These are phyloP conservation scores for Aegilops sharonensis DNA, from an alignment of 176 grass and related monocot species.

Conservation along the genomic window DNA sequence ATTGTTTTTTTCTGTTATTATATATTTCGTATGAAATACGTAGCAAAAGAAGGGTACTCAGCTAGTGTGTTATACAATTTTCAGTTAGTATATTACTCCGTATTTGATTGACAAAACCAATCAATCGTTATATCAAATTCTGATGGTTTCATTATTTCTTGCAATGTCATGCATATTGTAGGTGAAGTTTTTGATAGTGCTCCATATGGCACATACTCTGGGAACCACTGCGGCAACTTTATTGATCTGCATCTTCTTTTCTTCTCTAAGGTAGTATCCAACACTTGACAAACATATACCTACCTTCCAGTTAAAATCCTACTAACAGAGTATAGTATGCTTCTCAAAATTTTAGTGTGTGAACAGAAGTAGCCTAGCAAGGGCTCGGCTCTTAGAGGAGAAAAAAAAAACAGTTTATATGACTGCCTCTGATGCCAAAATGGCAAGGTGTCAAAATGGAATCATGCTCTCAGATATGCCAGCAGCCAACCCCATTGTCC, in stretches of 20 bases:
- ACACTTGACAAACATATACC: not conserved
- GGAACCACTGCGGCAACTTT: conserved; percentile 28
- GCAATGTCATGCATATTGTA: conserved; percentile 1
- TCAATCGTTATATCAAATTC: not conserved
- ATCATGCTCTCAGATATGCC: not conserved
- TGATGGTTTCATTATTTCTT: conserved; percentile 22
- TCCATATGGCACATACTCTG: conserved; percentile 34
- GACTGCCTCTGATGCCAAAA: not conserved
- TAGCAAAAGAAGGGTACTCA: no score
- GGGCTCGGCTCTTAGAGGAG: not conserved
- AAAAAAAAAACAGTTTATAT: not conserved
- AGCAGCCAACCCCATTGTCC: not conserved
- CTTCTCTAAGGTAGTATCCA: not conserved
- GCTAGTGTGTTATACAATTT: not conserved
- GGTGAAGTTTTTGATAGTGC: conserved; percentile 26
- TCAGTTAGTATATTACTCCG: not conserved
- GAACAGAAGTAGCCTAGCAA: not conserved
- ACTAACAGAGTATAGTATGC: not conserved
- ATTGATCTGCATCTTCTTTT: not conserved
- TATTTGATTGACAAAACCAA: conserved; percentile 16
- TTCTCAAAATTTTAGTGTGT: not conserved
- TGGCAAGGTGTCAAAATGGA: not conserved
- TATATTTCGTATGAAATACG: not conserved
- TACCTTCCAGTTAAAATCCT: not conserved
- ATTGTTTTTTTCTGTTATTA: not conserved